Base-by-base conservation (phyloP, 768 basidiomycete genomes). In the Daedalea quercina region DNA sequence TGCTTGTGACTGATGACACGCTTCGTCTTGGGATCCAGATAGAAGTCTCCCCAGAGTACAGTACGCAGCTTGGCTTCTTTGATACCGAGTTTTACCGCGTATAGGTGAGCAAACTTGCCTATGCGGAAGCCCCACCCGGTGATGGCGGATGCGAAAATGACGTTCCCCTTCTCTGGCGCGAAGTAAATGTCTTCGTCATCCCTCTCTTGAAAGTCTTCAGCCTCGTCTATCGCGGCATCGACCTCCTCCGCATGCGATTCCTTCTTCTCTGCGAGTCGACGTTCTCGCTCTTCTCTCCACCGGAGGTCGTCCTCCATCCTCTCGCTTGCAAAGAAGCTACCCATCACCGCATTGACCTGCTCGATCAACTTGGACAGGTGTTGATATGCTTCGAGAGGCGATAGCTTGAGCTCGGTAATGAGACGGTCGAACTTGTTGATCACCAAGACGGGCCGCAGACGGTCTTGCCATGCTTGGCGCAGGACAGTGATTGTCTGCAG, bases 151-250 rank as follows among this genome's bases (percentile, higher is more conserved):
- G 94, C 90, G 65, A 99, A 99, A 28, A 98, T 78, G 42, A 99
- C 96, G 64, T 97, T 98, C 19, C 96, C 96, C 48, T 82, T 80
- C 64, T 94, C 91, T 0, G 96, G 96, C 0, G 93, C 90, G 60
- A 99, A 98, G 69, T 98, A 98, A 51, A 98, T 85, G 67, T 94
- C 92, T 66, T 95, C 94, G 61, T 98, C 96, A 63, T 98, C 94
- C 65, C 91, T 92, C 69, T 99, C 96, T 62, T 93, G 84, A 67
- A 90, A 98, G 44, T 81, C 80, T 22, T 84, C 81, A 0, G 68
- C 69, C 33, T 84, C 81, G 50, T 87, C 77, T 19, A 77, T 72
- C 11, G 58, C 55, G 11, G 65, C 65, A 22, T 64, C 64, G 9
- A 77, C 76, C 59, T 86, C 82, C 40, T 85, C 84, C 3, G 84